phyloP scores from a whole-genome alignment of 305 asterid genomes.

The Striga hermonthica region DNA sequence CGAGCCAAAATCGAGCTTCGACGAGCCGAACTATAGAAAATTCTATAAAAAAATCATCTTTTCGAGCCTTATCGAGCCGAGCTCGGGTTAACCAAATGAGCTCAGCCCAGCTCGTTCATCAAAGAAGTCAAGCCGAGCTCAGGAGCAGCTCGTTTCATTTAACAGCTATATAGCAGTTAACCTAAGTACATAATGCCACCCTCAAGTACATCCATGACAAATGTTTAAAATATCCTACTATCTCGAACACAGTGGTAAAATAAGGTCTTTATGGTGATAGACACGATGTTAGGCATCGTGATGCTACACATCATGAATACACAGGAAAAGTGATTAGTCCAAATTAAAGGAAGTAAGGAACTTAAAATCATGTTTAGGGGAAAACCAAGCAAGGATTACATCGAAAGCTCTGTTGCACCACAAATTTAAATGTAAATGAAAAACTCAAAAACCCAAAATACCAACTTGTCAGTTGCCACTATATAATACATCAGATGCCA shows the following conservation, averaged over 20 bases:
- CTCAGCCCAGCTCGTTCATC: too few relatives aligned
- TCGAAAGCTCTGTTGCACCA: slow-evolving; percentile 24
- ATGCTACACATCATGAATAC: slow-evolving; percentile 9
- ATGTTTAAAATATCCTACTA: slow-evolving; percentile 13
- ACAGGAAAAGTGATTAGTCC: background rate
- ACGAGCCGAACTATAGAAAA: too few relatives aligned
- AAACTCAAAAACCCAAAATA: slow-evolving; percentile 14
- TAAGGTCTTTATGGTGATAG: background rate
- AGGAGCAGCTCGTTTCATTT: too few relatives aligned
- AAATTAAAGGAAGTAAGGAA: slow-evolving; percentile 16
- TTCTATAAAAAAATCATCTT: too few relatives aligned
- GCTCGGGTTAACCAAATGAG: too few relatives aligned
- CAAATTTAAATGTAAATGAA: slow-evolving; percentile 17
- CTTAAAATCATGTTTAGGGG: slow-evolving; percentile 17
- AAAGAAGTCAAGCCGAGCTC: too few relatives aligned
- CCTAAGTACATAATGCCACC: slow-evolving; percentile 2
- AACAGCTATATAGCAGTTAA: too few relatives aligned
- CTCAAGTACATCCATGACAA: slow-evolving; percentile 13
- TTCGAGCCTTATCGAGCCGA: too few relatives aligned
- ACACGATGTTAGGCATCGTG: background rate
- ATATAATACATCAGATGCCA: slow-evolving; percentile 18
- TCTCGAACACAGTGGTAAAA: slow-evolving; percentile 3
- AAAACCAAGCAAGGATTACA: background rate
- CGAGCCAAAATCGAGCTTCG: too few relatives aligned
- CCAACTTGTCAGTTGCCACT: slow-evolving; percentile 2